Evolutionary conservation across 179 eudicot species (phyloP), one percentile per base, ranked within the genome.

Genomic region (Carnegiea gigantea): DNA sequence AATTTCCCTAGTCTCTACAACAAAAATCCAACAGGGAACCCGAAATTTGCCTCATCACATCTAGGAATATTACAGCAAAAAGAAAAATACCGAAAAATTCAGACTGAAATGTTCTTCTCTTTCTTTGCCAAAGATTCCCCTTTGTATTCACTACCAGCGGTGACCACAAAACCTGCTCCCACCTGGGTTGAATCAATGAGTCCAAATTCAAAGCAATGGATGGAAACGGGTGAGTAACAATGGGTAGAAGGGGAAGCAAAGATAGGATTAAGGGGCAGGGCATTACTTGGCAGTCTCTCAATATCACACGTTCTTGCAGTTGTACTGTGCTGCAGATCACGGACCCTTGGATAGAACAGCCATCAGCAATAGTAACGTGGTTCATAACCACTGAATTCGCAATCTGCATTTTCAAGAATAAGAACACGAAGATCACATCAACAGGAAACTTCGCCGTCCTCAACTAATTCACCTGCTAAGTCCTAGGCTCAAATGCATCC

Each of bases 291-390:
- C 99, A 96, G 84, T 96, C 98, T 88, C 87, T 96, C 78, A 96
- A 80, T 48, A 92, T 90, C 5, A 82, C 94, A 20, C 97, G 98
- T 33, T 96, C 99, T 87, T 93, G 99, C 44, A 96, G 87, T 80
- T 92, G 98, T 77, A 89, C 99, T 48, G 92, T 95, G 82, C 97
- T 96, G 91, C 97, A 96, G 54, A 96, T 86, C 38, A 96, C 93
- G 36, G 99, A 93, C 62, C 98, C 94, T 88, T 96, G 99, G 70
- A 96, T 92, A 11, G 97, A 93, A 83, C 99, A 95, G 36, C 97
- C 98, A 87, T 96, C 99, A 54, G 92, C 93, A 28, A 96, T 90
- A 6, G 97, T 89, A 7, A 91, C 93, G 85, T 96, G 94, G 84
- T 96, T 85, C 99, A 96, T 92, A 23, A 96, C 90, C 70, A 96